Percentiles rank a stretch among this genome's conserved stretches.
Evolutionary conservation across 2,329 filamentous ascomycete species (phyloP).

Genomic region (Pseudovirgaria hyperparasitica): DNA sequence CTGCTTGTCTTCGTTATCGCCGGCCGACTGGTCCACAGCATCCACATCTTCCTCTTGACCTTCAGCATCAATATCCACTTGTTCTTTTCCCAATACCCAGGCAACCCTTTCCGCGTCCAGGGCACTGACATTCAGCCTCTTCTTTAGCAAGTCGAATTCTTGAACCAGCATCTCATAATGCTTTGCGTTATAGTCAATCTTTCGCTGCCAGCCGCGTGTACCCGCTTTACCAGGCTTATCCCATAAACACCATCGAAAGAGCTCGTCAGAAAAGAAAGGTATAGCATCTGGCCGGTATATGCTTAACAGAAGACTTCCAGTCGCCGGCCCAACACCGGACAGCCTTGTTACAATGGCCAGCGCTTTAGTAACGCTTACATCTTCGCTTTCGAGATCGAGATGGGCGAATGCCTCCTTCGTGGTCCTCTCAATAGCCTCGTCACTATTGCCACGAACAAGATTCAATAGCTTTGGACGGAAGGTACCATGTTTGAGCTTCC

Average conservation of each 20-base stretch:
- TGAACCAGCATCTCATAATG: slow-evolving; percentile 51
- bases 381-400: neutral
- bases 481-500: slow-evolving; percentile 37
- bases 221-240: slow-evolving; percentile 27
- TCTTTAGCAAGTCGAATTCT: slow-evolving; percentile 14
- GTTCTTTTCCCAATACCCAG: slow-evolving; percentile 48
- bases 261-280: slow-evolving; percentile 72
- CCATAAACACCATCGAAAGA: slow-evolving; percentile 58
- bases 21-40: too few relatives aligned
- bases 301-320: slow-evolving; percentile 60
- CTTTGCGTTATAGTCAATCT: slow-evolving; percentile 56
- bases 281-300: slow-evolving; percentile 46
- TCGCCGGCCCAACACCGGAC: slow-evolving; percentile 69
- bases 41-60: slow-evolving; percentile 1
- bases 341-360: slow-evolving; percentile 45
- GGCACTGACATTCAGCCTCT: slow-evolving; percentile 29
- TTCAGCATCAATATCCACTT: slow-evolving; percentile 12
- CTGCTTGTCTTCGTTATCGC: too few relatives aligned
- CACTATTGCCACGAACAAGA: slow-evolving; percentile 46
- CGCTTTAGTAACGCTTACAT: slow-evolving; percentile 15
- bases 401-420: slow-evolving; percentile 40
- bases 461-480: slow-evolving; percentile 34
- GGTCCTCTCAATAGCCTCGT: slow-evolving; percentile 31
- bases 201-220: slow-evolving; percentile 29
- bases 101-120: slow-evolving; percentile 58